Conservation (phyloP, 495 filamentous ascomycete genomes). For the Usnea hakonensis region DNA sequence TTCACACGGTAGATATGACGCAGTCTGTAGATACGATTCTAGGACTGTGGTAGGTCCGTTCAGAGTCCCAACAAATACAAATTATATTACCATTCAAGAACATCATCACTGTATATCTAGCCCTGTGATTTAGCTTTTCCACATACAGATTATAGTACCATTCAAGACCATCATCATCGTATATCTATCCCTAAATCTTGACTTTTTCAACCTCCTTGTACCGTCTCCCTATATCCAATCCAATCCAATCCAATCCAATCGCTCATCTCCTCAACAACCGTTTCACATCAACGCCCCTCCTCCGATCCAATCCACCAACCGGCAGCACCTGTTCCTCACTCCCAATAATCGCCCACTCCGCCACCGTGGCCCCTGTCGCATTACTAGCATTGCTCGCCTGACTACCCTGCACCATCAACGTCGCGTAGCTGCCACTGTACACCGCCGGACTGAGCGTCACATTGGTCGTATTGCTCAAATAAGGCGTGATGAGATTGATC, state of each 20-base stretch:
- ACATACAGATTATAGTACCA: no score
- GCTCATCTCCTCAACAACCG: not conserved
- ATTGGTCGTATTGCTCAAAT: conserved; percentile 42
- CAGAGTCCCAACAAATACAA: no score
- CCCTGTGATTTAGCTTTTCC: no score
- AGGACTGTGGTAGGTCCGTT: no score
- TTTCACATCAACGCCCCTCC: not conserved
- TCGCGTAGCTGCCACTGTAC: conserved; percentile 36
- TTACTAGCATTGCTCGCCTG: conserved; percentile 45
- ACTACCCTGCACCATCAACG: conserved; percentile 41
- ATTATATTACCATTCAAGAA: no score
- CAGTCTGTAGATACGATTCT: no score
- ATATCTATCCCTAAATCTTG: not conserved
- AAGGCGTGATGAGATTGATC: conserved; percentile 32
- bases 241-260: not conserved
- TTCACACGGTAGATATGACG: no score
- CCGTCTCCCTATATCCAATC: not conserved
- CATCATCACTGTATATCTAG: no score
- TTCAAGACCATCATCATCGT: not conserved
- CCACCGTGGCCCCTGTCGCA: conserved; percentile 58
- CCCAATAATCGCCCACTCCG: conserved; percentile 59
- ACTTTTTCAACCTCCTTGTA: not conserved
- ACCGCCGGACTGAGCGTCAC: conserved; percentile 34
- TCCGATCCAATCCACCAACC: not conserved
- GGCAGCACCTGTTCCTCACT: not conserved